Conservation (phyloP, 192 early-diverging fungal species). For the Linnemannia exigua region DNA sequence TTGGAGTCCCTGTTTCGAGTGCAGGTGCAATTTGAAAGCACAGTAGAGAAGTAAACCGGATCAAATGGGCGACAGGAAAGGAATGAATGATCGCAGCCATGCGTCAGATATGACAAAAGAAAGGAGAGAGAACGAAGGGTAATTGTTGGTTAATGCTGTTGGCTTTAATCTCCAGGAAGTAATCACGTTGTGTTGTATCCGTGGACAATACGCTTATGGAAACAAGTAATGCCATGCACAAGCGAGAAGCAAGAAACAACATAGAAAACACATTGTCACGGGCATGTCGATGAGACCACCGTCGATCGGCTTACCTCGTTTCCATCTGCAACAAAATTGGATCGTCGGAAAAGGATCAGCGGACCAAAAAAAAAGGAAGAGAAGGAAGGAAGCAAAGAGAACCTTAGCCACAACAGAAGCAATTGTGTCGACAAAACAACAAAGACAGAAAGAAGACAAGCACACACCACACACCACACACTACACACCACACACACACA, state of each 20-base stretch:
- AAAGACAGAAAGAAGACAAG: neutral
- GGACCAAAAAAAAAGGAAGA: neutral
- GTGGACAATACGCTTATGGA: neutral
- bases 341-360: conserved; percentile 7
- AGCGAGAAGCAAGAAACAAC: neutral
- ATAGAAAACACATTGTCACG: neutral
- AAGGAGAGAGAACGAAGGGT: neutral
- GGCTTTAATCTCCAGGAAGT: neutral
- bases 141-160: neutral
- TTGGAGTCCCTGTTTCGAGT: conserved; percentile 24
- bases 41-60: neutral
- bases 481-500: neutral
- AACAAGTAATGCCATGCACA: neutral
- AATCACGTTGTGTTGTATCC: neutral
- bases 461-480: conserved; percentile 4
- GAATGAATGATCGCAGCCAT: neutral
- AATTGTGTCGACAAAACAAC: neutral
- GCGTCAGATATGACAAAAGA: conserved; percentile 2
- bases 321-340: conserved; percentile 9
- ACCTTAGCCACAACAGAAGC: neutral
- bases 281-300: neutral
- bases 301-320: conserved; percentile 20
- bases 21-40: neutral
- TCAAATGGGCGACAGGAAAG: neutral
- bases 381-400: neutral